Percentiles rank a stretch among this genome's conserved stretches.
Conservation (phyloP, 495 filamentous ascomycete genomes). For the Xylaria cubensis region DNA sequence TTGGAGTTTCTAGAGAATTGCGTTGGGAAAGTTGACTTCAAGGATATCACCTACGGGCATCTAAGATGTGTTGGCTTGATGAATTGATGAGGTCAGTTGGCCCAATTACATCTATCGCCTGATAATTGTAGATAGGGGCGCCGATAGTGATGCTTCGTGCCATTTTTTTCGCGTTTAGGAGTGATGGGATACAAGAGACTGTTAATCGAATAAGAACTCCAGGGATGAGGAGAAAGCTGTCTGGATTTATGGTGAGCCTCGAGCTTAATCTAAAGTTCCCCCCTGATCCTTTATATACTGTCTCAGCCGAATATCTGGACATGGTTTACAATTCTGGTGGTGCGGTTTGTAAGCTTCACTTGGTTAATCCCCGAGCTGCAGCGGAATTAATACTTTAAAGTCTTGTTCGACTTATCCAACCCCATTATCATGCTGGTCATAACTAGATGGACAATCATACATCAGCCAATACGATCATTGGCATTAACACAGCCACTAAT, state of each 20-base stretch:
- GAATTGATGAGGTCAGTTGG: slow-evolving; percentile 43
- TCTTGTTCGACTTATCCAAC: not conserved
- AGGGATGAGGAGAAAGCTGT: not conserved
- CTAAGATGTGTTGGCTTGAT: slow-evolving; percentile 31
- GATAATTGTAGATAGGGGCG: slow-evolving; percentile 37
- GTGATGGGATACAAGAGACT: not conserved
- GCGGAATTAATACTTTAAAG: not conserved
- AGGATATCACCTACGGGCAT: slow-evolving; percentile 1
- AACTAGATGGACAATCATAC: not conserved
- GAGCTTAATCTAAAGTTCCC: not conserved
- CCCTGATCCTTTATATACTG: not conserved
- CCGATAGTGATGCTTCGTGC: slow-evolving; percentile 38
- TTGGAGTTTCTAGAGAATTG: not conserved
- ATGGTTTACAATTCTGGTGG: not conserved
- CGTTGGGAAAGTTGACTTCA: not conserved
- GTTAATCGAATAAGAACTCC: not conserved
- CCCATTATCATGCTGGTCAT: not conserved
- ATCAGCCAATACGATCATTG: not conserved
- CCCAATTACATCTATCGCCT: slow-evolving; percentile 45
- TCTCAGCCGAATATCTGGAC: not conserved
- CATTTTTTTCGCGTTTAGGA: slow-evolving; percentile 28
- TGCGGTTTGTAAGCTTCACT: not conserved
- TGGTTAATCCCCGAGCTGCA: slow-evolving; percentile 15
- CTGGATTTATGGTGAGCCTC: not conserved
- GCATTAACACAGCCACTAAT: not conserved